These are phyloP conservation scores for Phytophthora cryptogea DNA, from an alignment of 352 stramenopile species.

Conservation along the genomic window DNA sequence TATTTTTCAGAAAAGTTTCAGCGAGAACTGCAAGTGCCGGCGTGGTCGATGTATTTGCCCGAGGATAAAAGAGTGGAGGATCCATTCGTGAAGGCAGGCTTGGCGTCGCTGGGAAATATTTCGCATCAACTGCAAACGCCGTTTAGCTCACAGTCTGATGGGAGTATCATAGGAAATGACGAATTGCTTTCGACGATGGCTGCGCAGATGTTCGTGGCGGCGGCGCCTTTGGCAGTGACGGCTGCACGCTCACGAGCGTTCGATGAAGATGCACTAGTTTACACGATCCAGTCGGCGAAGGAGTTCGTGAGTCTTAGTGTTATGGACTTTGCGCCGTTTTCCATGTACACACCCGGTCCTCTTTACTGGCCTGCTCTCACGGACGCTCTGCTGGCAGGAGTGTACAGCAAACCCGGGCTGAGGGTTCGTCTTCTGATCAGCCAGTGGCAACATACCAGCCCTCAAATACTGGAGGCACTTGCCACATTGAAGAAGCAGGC, in stretches of 20 bases:
- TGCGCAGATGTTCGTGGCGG: constrained; percentile 61
- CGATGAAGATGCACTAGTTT: constrained; percentile 75
- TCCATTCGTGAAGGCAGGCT: constrained; percentile 54
- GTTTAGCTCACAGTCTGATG: constrained; percentile 14
- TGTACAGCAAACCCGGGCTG: constrained; percentile 63
- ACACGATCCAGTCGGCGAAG: constrained; percentile 67
- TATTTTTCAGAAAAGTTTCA: constrained; percentile 73
- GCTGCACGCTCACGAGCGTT: constrained; percentile 52
- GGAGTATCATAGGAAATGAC: constrained; percentile 2
- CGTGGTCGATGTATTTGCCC: constrained; percentile 62
- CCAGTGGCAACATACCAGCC: constrained; percentile 72
- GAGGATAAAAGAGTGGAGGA: constrained; percentile 35
- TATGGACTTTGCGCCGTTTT: constrained; percentile 83
- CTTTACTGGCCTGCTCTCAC: constrained; percentile 73
- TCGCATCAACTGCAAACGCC: constrained; percentile 49
- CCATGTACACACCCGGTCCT: constrained; percentile 62
- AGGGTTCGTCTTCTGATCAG: constrained; percentile 71
- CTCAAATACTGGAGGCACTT: constrained; percentile 61
- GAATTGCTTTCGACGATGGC: constrained; percentile 1
- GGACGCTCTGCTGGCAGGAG: constrained; percentile 56
- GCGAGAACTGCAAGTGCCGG: constrained; percentile 53
- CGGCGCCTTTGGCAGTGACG: constrained; percentile 66
- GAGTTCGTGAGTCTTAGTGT: constrained; percentile 70
- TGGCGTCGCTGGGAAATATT: constrained; percentile 55
- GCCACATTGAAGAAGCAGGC: constrained; percentile 52